Evolutionary conservation across 140 eudicot genomes (phyloP), one percentile per base, ranked within the genome.

Genomic region (Stevia rebaudiana): DNA sequence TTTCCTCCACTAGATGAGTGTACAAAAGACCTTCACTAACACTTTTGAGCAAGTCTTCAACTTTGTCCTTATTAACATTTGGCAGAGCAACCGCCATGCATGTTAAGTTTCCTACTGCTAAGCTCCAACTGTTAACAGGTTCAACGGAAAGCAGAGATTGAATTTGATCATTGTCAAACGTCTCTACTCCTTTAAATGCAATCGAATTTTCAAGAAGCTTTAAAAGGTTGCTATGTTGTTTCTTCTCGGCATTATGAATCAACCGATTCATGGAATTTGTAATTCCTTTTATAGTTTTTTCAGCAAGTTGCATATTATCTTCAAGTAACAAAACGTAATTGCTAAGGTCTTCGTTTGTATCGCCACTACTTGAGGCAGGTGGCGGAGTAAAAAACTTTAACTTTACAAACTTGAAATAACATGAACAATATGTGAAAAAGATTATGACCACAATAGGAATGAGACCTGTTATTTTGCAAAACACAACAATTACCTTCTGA

Each of bases 111-210:
- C 63, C 61, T 33, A 78, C 19, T 0, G 76, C 36, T 24, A 73
- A 62, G 69, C 79, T 39, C 82, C 82, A 77, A 10, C 44, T 58
- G 23, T 61, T 71, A 54, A 37, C 72, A 76, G 12, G 22, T 40
- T 54, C 31, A 25, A 5, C 19, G 5, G 43, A 23, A 57, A 37
- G 58, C 0, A 76, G 65, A 17, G 57, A n/a, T 19, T 43, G 65
- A 63, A 76, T 42, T 9, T 56, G 58, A 28, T 56, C 50, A 0
- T 15, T 36, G 44, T 76, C 73, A 57, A 76, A 64, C 10, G 48
- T 57, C 13, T 39, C 17, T 49, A 81, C 70, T 30, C 87, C 80
- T 5, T 67, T 19, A 33, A 81, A 74, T 24, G 56, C 65, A 0
- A 19, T 11, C 13, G 67, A 70, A 11, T 70, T 70, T 18, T 19